Percentiles rank a stretch among this genome's conserved stretches.
These are phyloP conservation scores for Avena atlantica DNA, from an alignment of 176 grass and related monocot species.

Conservation along the genomic window DNA sequence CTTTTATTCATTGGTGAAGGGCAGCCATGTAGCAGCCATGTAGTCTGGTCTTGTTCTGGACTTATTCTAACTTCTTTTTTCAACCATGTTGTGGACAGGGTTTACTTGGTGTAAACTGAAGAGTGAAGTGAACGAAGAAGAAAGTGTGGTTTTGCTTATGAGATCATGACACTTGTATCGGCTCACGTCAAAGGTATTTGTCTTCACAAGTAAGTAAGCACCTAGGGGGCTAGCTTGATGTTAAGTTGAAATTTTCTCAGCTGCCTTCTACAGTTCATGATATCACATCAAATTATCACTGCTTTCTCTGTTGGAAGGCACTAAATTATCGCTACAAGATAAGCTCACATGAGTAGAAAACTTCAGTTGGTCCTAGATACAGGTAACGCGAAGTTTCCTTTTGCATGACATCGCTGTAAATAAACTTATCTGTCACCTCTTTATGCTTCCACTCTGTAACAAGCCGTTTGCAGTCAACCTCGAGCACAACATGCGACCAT, in stretches of 20 bases:
- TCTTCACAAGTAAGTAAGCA: not conserved
- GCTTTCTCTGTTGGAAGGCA: not conserved
- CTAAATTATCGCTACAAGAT: not conserved
- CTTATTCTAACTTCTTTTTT: not conserved
- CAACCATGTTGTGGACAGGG: not conserved
- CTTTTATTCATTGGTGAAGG: not conserved
- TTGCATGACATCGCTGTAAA: conserved; percentile 29
- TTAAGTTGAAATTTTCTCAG: not conserved
- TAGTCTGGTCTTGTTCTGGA: not conserved
- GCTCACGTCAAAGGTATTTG: not conserved
- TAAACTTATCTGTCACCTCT: not conserved
- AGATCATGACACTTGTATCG: not conserved
- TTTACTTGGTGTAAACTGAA: not conserved
- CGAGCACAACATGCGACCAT: no score
- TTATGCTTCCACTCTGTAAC: not conserved
- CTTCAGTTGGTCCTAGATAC: not conserved
- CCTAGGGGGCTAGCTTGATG: not conserved
- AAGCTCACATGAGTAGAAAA: not conserved
- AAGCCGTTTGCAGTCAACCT: no score
- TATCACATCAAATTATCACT: not conserved
- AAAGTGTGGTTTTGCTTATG: not conserved
- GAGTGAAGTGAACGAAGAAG: not conserved
- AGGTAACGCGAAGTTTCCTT: not conserved
- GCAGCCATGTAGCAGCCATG: not conserved
- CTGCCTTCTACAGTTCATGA: not conserved